Base-by-base conservation (phyloP, 257 asterid species). In the Plantago elongata region DNA sequence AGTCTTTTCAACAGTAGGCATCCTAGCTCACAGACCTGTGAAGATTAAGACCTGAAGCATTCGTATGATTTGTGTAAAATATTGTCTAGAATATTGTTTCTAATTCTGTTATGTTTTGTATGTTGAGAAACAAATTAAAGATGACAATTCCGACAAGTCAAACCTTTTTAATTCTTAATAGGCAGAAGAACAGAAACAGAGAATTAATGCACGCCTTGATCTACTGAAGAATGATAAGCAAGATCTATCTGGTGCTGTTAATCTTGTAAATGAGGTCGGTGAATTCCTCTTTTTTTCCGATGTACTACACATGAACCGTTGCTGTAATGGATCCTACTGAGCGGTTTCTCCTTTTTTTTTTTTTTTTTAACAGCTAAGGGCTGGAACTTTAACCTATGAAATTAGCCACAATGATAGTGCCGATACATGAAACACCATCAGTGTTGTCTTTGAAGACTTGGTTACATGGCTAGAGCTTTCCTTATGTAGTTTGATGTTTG, bases 101-200 rank as follows among this genome's bases (percentile, higher is more conserved):
- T 56, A 29, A 15, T 61, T n/a, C 49, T 42, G 52, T 42, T 56
- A 13, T 13, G 8, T 37, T 40, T 47, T 48, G 16, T 55, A 30
- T 54, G 9, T 48, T 30, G 54, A 61, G 49, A 11, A 38, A 45
- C 51, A 12, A 9, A 14, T 10, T 50, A 17, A 14, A 42, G 17
- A 13, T 5, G 5, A 49, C 7, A 44, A 30, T 42, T 50, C 48
- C 18, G 60, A 45, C 57, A 15, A 37, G 38, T n/a, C 57, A 11
- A 22, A 52, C 57, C 43, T 63, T 29, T 5, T 11, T 51, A 34
- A 40, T 48, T 54, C 68, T 65, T 73, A 27, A 63, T 56, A 88
- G 96, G 86, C 86, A 5, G 90, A 87, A 76, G 85, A 84, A 65
- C 85, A 74, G 59, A 84, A 78, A n/a, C 64, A 51, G 38, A 52